phyloP scores from a whole-genome alignment of 257 asterid genomes.

The Solanum chilense region DNA sequence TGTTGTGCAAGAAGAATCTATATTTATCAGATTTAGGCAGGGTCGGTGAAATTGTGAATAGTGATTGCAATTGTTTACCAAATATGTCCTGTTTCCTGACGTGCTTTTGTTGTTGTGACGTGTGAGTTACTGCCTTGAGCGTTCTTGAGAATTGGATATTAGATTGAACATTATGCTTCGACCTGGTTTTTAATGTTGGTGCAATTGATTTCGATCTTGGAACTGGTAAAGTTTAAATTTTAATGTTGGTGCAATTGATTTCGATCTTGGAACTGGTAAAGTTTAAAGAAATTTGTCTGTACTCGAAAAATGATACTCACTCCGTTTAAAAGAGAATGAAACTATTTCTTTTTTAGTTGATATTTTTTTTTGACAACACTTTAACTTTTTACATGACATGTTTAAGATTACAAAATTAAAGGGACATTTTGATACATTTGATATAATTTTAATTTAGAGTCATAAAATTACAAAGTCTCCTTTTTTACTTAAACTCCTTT shows the following conservation, averaged over 20 bases:
- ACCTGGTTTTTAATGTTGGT: neutral
- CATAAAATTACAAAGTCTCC: too few relatives aligned
- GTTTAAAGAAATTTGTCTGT: neutral
- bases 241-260: neutral
- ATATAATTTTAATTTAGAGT: too few relatives aligned
- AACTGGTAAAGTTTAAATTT: neutral
- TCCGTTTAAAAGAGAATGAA: too few relatives aligned
- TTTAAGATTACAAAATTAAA: too few relatives aligned
- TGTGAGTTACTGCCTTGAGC: neutral
- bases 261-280: neutral
- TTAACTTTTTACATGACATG: too few relatives aligned
- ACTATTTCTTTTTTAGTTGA: too few relatives aligned
- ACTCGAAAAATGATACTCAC: neutral
- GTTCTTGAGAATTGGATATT: neutral
- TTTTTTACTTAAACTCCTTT: too few relatives aligned
- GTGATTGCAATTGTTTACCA: neutral
- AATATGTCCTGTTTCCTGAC: neutral
- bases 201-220: neutral
- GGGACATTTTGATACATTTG: too few relatives aligned
- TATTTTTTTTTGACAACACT: too few relatives aligned
- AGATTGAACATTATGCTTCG: neutral
- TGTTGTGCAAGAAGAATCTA: neutral
- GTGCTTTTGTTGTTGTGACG: neutral
- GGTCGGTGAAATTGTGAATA: neutral
- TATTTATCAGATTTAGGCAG: neutral